These are phyloP conservation scores for Cylindrotheca fusiformis DNA, from an alignment of 108 stramenopile species.

Conservation along the genomic window DNA sequence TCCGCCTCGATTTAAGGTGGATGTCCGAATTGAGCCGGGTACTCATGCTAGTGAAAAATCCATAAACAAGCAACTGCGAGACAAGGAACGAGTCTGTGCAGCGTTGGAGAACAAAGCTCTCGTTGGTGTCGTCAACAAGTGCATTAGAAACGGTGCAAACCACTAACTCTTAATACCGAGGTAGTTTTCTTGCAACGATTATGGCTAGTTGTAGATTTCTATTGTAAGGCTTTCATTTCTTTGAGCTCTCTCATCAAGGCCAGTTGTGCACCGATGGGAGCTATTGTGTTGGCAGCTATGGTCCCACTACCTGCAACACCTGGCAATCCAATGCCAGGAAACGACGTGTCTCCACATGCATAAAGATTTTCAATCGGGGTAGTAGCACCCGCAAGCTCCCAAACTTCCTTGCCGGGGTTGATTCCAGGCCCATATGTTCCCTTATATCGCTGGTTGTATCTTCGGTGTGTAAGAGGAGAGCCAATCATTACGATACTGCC, in stretches of 20 bases:
- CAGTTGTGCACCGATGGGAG: constrained; percentile 39
- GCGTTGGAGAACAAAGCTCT: constrained; percentile 98
- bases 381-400: constrained; percentile 54
- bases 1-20: constrained; percentile 89
- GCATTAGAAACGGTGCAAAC: constrained; percentile 78
- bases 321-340: constrained; percentile 77
- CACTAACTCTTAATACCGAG: neutral
- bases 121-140: constrained; percentile 94
- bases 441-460: constrained; percentile 73
- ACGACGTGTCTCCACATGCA: constrained; percentile 62
- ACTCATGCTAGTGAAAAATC: constrained; percentile 95
- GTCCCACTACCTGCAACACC: constrained; percentile 80
- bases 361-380: constrained; percentile 57
- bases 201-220: too few relatives aligned
- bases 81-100: constrained; percentile 98
- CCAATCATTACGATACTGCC: constrained; percentile 63
- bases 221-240: constrained; percentile 56
- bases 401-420: constrained; percentile 45
- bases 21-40: constrained; percentile 88
- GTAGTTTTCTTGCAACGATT: too few relatives aligned
- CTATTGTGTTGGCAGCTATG: constrained; percentile 81
- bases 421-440: constrained; percentile 87
- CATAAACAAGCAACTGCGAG: constrained; percentile 96
- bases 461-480: constrained; percentile 85
- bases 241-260: constrained; percentile 54